Evolutionary conservation across 495 filamentous ascomycete genomes (phyloP).

Genomic region (Aspergillus ostianus): DNA sequence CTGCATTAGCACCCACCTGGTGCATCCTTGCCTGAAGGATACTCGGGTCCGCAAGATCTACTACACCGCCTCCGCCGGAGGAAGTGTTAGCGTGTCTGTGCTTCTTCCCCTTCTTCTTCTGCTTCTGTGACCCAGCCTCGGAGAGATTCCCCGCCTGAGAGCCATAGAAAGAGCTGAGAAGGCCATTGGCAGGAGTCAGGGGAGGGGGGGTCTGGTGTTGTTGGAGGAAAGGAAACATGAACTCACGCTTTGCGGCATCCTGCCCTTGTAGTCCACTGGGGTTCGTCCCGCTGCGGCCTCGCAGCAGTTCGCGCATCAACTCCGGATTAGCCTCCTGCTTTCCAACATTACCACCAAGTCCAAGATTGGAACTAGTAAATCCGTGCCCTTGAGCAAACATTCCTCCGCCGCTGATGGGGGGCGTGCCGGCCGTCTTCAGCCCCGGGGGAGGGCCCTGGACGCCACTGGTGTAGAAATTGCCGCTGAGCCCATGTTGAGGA

Average conservation of each 20-base stretch:
- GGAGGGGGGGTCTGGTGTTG: constrained; percentile 84
- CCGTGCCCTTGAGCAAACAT: constrained; percentile 78
- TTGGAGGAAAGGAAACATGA: constrained; percentile 76
- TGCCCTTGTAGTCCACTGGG: constrained; percentile 61
- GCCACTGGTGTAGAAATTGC: constrained; percentile 52
- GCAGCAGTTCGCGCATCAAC: constrained; percentile 75
- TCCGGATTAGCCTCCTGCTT: constrained; percentile 74
- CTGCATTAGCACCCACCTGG: constrained; percentile 67
- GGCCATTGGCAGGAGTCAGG: constrained; percentile 83
- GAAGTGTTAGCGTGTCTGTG: constrained; percentile 99
- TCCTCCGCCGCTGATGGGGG: constrained; percentile 73
- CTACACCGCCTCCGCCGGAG: constrained; percentile 96
- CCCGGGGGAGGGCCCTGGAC: constrained; percentile 94
- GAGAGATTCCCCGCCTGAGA: constrained; percentile 77
- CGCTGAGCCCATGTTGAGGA: constrained; percentile 43
- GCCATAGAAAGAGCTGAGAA: constrained; percentile 87
- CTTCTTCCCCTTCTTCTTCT: constrained; percentile 99
- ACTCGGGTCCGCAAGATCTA: constrained; percentile 99
- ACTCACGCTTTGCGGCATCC: constrained; percentile 95
- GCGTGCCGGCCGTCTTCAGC: constrained; percentile 89
- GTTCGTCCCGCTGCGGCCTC: constrained; percentile 55
- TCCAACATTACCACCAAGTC: constrained; percentile 62
- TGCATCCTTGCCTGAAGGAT: constrained; percentile 98
- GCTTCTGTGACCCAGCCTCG: constrained; percentile 83
- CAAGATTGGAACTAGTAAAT: constrained; percentile 67